Conservation (phyloP, 306 rosid genomes). For the Neltuma alba region DNA sequence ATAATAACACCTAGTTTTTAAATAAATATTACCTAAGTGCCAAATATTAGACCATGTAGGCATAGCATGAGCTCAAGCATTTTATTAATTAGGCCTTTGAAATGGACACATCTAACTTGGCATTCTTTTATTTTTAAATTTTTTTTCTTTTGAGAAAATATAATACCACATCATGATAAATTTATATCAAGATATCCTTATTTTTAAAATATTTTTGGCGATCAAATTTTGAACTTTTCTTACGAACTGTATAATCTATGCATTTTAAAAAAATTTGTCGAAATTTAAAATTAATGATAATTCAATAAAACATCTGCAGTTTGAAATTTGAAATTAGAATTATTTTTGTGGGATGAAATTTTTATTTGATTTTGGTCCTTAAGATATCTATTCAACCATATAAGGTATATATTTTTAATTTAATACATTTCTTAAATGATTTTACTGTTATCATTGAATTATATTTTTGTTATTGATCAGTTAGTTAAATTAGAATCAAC, state of each 20-base stretch:
- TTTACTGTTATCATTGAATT: background rate
- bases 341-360: background rate
- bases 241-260: background rate
- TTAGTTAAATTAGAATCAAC: background rate
- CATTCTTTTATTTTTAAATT: background rate
- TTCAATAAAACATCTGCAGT: background rate
- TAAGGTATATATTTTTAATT: background rate
- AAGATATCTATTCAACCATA: background rate
- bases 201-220: background rate
- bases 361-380: background rate
- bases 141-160: background rate
- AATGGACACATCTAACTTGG: conserved; percentile 14
- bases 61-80: background rate
- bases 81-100: background rate
- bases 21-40: background rate
- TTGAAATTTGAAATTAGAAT: background rate
- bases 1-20: background rate
- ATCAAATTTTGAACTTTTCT: too few species aligned
- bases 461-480: background rate
- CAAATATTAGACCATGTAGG: background rate
- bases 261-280: background rate
- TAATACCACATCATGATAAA: too few species aligned
- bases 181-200: background rate
- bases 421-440: background rate
- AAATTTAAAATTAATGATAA: background rate